Percentiles rank a stretch among this genome's conserved stretches.
These are phyloP conservation scores for Silene vulgaris DNA, from an alignment of 179 eudicot species.

Conservation along the genomic window DNA sequence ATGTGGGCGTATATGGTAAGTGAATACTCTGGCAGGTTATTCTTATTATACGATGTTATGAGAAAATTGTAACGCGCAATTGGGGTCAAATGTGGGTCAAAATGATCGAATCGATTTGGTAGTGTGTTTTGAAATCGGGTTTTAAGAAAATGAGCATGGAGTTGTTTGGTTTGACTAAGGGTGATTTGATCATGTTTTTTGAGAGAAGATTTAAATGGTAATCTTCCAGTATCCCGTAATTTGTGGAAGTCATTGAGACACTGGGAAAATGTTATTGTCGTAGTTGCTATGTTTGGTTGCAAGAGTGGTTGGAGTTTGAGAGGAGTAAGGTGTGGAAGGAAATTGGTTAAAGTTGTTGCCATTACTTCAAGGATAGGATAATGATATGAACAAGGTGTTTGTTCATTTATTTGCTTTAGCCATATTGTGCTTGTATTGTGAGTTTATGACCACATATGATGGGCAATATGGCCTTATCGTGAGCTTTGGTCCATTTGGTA, in stretches of 20 bases:
- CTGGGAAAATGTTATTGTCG: neutral
- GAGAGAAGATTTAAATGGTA: neutral
- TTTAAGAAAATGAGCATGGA: slow-evolving; percentile 33
- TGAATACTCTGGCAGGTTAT: slow-evolving; percentile 20
- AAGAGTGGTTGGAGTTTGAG: neutral
- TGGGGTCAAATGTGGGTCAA: slow-evolving; percentile 16
- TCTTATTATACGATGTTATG: slow-evolving; percentile 34
- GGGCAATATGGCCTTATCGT: too few relatives aligned
- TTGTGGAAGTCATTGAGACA: too few relatives aligned
- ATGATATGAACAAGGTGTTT: neutral
- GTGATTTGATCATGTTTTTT: slow-evolving; percentile 22
- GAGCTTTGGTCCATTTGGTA: too few relatives aligned
- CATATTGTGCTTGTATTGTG: neutral
- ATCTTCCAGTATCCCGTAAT: too few relatives aligned
- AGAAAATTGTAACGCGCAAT: slow-evolving; percentile 32
- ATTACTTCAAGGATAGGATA: slow-evolving; percentile 11
- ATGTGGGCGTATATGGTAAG: slow-evolving; percentile 25
- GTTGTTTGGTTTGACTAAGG: slow-evolving; percentile 27
- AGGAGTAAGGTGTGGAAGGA: slow-evolving; percentile 1
- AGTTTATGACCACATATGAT: too few relatives aligned
- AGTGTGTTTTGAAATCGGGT: slow-evolving; percentile 24
- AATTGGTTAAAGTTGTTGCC: slow-evolving; percentile 16
- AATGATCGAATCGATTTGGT: neutral
- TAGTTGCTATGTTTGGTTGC: neutral
- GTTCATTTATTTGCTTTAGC: neutral